Conservation (phyloP, 805 yeast genomes). For the Saturnispora zaruensis region DNA sequence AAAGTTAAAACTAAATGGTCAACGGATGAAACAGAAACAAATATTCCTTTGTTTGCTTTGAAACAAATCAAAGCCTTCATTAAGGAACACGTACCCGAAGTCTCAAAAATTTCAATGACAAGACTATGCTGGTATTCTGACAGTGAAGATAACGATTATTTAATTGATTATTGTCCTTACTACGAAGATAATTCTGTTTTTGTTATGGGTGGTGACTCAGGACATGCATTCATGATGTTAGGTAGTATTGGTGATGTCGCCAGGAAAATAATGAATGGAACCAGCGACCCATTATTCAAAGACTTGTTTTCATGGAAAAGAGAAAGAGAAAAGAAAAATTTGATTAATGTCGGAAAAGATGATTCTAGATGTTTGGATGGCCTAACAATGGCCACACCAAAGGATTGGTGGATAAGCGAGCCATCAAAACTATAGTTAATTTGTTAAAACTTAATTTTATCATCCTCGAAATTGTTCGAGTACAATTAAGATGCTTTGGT, state of each 20-base stretch:
- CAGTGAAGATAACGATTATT: conserved; percentile 28
- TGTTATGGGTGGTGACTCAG: conserved; percentile 33
- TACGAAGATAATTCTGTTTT: conserved; percentile 23
- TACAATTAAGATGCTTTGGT: not conserved
- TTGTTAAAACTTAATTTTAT: too few species aligned
- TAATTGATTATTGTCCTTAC: conserved; percentile 29
- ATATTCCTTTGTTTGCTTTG: conserved; percentile 25
- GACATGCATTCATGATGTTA: conserved; percentile 32
- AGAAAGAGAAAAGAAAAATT: conserved; percentile 19
- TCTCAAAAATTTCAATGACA: conserved; percentile 18
- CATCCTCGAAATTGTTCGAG: too few species aligned
- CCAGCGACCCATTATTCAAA: conserved; percentile 14
- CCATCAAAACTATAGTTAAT: conserved; percentile 7
- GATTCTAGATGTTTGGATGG: conserved; percentile 23
- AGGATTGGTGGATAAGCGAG: conserved; percentile 18
- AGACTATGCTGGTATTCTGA: conserved; percentile 32
- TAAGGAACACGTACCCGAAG: conserved; percentile 23
- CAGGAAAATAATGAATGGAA: conserved; percentile 14
- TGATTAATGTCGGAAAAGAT: conserved; percentile 18
- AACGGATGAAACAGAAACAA: conserved; percentile 16
- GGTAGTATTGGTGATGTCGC: conserved; percentile 28
- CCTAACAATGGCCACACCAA: conserved; percentile 19
- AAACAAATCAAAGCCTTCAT: conserved; percentile 21
- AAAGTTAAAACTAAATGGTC: conserved; percentile 24
- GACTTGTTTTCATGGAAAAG: conserved; percentile 23